Base-by-base conservation (phyloP, 2,329 filamentous ascomycete species). In the Bipolaris victoriae region DNA sequence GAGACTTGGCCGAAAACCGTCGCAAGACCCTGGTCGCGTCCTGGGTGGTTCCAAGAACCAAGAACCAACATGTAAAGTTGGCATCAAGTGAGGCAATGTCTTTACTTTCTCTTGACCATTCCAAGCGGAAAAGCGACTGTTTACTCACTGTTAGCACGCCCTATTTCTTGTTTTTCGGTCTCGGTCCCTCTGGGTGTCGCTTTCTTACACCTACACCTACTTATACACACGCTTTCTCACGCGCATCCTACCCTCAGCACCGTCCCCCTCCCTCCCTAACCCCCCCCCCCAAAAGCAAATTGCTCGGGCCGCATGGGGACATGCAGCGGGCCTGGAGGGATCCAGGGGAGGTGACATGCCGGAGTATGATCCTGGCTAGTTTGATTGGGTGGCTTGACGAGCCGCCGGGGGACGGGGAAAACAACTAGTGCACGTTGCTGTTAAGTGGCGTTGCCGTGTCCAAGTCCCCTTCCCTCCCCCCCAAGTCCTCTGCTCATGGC, bases 381-480 rank as follows among this genome's bases (percentile, higher is more conserved):
- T 52, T 56, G 40, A 56, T 56, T 56, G 53, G 52, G 35, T 52
- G 53, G 41, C 53, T 52, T 52, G 47, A 50, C 35, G 47, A 45
- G 40, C 20, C 16, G 20, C 20, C 46, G 33, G 46, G 46, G 45
- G 16, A 33, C 39, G 37, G 43, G 46, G 47, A 33, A 50, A 39
- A 20, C 40, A 39, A 20, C 40, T 51, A 48, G 47, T 39, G 46
- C 46, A 49, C 46, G 46, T 47, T 47, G 44, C 16, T 49, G 20
- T 39, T 41, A 18, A n/a, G 39, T 24, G 22, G 39, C 39, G 39
- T 41, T 41, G 39, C 39, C 39, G 13, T 22, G 39, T 16, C 39
- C 39, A 41, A 24, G 16, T 24, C 39, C 39, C 39, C 39, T 24
- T 41, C 20, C 15, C 33, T 13, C 33, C 11, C 10, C 10, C 11